Conservation (phyloP, 2,329 filamentous ascomycete species). For the Setomelanomma holmii region DNA sequence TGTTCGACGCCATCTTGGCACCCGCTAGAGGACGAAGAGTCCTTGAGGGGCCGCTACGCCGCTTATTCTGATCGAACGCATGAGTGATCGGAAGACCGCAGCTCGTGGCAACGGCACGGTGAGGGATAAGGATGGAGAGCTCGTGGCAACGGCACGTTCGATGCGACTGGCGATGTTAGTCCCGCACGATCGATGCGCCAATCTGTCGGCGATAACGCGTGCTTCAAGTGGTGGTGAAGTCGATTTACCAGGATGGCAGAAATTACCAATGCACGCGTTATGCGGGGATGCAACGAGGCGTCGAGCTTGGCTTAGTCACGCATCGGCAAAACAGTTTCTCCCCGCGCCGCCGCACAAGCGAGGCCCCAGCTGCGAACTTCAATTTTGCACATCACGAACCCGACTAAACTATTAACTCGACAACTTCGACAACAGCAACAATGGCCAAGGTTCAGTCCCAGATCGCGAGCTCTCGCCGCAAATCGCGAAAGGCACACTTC, state of each 20-base stretch:
- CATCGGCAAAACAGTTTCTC: constrained; percentile 14
- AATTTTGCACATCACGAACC: constrained; percentile 25
- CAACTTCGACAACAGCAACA: constrained; percentile 54
- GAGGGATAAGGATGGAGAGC: not conserved
- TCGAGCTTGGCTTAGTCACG: not conserved
- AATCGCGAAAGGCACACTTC: constrained; percentile 99
- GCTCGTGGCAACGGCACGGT: not conserved
- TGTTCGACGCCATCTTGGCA: constrained; percentile 33
- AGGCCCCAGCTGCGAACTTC: constrained; percentile 11
- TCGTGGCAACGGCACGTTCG: not conserved
- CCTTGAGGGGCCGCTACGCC: constrained; percentile 8
- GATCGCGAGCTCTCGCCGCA: constrained; percentile 85
- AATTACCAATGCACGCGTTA: constrained; percentile 18
- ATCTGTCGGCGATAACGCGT: constrained; percentile 10
- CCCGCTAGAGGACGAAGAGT: constrained; percentile 4
- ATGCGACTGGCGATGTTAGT: not conserved
- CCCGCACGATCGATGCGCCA: constrained; percentile 1
- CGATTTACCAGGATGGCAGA: constrained; percentile 9
- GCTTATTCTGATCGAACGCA: constrained; percentile 6
- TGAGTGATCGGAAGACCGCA: constrained; percentile 10
- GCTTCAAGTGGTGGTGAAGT: constrained; percentile 1
- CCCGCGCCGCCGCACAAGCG: constrained; percentile 22
- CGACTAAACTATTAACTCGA: constrained; percentile 36
- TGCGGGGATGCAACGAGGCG: not conserved
- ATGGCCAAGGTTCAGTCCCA: constrained; percentile 74